phyloP scores from a whole-genome alignment of 2,329 filamentous ascomycete species.

The Fusarium sublunatum region DNA sequence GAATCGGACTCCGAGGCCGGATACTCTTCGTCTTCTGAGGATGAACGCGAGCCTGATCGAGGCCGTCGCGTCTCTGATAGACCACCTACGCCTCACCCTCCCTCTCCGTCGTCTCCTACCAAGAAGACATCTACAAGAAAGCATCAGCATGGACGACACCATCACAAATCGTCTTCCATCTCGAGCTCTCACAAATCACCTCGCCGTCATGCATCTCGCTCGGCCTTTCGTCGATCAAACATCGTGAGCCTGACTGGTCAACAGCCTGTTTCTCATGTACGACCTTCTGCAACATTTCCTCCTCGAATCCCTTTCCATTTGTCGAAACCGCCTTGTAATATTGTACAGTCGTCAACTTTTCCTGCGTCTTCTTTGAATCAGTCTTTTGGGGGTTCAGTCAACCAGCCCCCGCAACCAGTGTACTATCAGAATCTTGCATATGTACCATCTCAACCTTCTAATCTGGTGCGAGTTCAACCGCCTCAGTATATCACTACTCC shows the following conservation, averaged over 20 bases:
- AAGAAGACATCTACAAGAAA: slow-evolving; percentile 17
- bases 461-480: slow-evolving; percentile 19
- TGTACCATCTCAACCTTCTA: slow-evolving; percentile 16
- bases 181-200: slow-evolving; percentile 16
- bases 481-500: slow-evolving; percentile 22
- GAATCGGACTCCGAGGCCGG: slow-evolving; percentile 15
- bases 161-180: slow-evolving; percentile 9
- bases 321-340: slow-evolving; percentile 32
- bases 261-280: slow-evolving; percentile 34
- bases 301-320: slow-evolving; percentile 30
- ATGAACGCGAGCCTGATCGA: slow-evolving; percentile 6
- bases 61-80: slow-evolving; percentile 6
- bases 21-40: slow-evolving; percentile 15
- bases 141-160: slow-evolving; percentile 3
- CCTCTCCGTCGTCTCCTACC: background rate
- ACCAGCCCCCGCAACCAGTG: slow-evolving; percentile 35
- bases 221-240: slow-evolving; percentile 24
- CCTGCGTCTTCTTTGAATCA: slow-evolving; percentile 27
- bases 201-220: slow-evolving; percentile 11
- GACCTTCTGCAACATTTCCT: slow-evolving; percentile 36
- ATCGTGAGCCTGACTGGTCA: slow-evolving; percentile 8
- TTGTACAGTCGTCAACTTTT: slow-evolving; percentile 27
- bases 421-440: slow-evolving; percentile 40
- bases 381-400: slow-evolving; percentile 21
- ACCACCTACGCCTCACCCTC: slow-evolving; percentile 6